These are phyloP conservation scores for Magnolia changhungtana DNA, from an alignment of 164 flowering plant genomes.

Conservation along the genomic window DNA sequence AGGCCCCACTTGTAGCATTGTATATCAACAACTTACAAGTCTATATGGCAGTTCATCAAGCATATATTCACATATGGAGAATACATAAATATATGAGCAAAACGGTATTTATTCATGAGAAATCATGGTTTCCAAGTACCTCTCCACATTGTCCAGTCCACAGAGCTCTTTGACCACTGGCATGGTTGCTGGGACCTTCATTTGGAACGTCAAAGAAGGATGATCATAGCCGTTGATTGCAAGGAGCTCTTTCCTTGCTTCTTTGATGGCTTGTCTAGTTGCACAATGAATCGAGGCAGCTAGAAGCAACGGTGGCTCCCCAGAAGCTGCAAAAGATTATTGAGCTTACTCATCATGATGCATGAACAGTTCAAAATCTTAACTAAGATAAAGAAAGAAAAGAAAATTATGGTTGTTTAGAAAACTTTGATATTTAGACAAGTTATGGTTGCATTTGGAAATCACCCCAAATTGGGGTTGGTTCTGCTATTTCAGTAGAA, in stretches of 20 bases:
- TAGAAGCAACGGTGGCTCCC: constrained; percentile 90
- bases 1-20: too few species aligned
- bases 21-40: too few species aligned
- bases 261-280: constrained; percentile 69
- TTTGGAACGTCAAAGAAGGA: constrained; percentile 28
- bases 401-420: too few species aligned
- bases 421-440: too few species aligned
- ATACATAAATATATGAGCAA: too few species aligned
- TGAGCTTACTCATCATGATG: not conserved
- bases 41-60: too few species aligned
- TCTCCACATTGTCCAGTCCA: constrained; percentile 74
- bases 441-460: too few species aligned
- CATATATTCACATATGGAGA: too few species aligned
- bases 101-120: not conserved
- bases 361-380: too few species aligned
- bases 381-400: too few species aligned
- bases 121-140: constrained; percentile 44
- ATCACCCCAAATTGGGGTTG: too few species aligned
- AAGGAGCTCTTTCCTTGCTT: constrained; percentile 58
- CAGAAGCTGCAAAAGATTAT: constrained; percentile 59
- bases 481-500: too few species aligned
- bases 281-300: constrained; percentile 82
- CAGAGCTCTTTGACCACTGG: constrained; percentile 83
- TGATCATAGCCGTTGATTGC: constrained; percentile 21
- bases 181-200: constrained; percentile 84